Evolutionary conservation across 164 flowering plant genomes (phyloP), one percentile per base, ranked within the genome.

Genomic region (Vitis rotundifolia): DNA sequence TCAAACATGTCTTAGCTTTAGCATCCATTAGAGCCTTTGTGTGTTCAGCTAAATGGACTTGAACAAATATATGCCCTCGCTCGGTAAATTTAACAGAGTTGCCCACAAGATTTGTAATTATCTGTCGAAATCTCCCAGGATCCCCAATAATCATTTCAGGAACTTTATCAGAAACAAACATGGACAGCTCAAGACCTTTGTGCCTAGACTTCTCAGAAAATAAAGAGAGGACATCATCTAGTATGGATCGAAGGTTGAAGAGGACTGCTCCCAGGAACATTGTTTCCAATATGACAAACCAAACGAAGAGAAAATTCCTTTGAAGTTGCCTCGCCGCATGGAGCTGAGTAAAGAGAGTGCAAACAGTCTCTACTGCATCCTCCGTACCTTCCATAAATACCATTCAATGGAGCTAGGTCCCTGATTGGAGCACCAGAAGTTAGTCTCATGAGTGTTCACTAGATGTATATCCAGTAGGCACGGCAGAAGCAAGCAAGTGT

Each of bases 61-160:
- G 89, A 50, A 94, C 98, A 78, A 94, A 89, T 73, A 94, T 86
- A 71, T 94, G 98, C 2, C 98, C 98, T 64, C 73, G 81, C 59
- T 91, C 91, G 13, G 98, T 94, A 63, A 94, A 94, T 81, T 94
- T 92, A 56, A 92, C 89, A 68, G 98, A 92, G 82, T 94, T 94
- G 5, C 94, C 93, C 51, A 94, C 97, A 66, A 94, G 97, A 82
- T 94, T 94, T 12, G 94, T 92, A 19, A 94, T 78, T 31, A 94
- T 89, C 75, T 92, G 98, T 59, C 97, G 82, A 80, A 94, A 92
- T 76, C 98, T 84, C 66, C 94, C 97, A 0, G 98, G 97, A 81
- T 94, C 98, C 55, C 98, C 98, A n/a, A 86, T 72, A 31, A 94
- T 81, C 74, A 87, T 58, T 75, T 91, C 86, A 54, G 98, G 98